A percentile compares a stretch with the other conserved stretches of the same genome.
phyloP scores from a whole-genome alignment of 345 rosid genomes.

The Lepidium africanum region DNA sequence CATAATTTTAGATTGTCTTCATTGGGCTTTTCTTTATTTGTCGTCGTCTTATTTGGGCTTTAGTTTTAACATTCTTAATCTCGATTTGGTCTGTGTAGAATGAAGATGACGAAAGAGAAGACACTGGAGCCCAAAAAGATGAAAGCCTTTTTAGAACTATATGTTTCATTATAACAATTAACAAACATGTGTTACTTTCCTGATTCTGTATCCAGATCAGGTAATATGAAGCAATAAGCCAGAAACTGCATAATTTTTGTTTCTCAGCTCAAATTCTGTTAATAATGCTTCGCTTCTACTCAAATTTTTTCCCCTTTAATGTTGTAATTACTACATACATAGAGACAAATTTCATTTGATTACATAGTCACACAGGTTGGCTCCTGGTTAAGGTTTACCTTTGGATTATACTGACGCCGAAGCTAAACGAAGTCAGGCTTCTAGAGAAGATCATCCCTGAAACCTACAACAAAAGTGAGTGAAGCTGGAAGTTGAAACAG shows the following conservation, averaged over 20 bases:
- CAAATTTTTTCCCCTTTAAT: not conserved
- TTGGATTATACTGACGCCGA: constrained; percentile 10
- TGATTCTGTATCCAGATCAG: constrained; percentile 13
- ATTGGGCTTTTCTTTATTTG: too few species aligned
- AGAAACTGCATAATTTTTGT: constrained; percentile 5
- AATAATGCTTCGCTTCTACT: constrained; percentile 17
- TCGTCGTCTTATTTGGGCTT: not conserved
- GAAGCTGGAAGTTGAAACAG: not conserved
- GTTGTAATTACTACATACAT: constrained; percentile 27
- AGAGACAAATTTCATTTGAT: constrained; percentile 7
- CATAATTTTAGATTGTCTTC: too few species aligned
- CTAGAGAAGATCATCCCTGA: constrained; percentile 6
- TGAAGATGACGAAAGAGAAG: not conserved
- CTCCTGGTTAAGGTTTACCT: constrained; percentile 26
- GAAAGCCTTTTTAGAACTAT: not conserved
- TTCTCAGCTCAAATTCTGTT: constrained; percentile 4
- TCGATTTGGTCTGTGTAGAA: not conserved
- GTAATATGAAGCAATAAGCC: not conserved
- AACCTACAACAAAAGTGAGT: not conserved
- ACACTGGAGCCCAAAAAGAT: not conserved
- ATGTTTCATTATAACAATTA: constrained; percentile 12
- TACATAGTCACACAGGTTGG: constrained; percentile 23
- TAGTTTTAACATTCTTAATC: not conserved
- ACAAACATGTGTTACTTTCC: constrained; percentile 8
- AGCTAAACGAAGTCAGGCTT: constrained; percentile 9